phyloP scores from a whole-genome alignment of 2,329 filamentous ascomycete species.

The Peltaster fructicola region DNA sequence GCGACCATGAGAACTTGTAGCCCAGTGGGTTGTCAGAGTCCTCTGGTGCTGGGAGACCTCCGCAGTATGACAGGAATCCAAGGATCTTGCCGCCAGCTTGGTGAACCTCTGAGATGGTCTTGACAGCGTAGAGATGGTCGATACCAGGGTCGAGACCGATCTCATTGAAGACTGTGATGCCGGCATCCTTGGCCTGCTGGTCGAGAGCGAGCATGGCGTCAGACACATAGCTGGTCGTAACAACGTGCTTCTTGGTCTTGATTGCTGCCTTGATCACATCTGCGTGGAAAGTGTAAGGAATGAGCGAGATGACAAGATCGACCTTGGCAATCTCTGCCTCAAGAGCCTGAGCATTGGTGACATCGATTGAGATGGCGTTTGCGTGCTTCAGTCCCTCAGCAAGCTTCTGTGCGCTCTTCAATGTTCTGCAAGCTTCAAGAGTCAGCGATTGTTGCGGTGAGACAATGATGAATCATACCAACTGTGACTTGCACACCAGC shows the following conservation, averaged over 20 bases:
- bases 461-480: conserved; percentile 21
- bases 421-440: conserved; percentile 56
- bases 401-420: conserved; percentile 60
- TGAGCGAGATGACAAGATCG: conserved; percentile 39
- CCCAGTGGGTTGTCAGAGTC: conserved; percentile 75
- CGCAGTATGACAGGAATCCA: conserved; percentile 70
- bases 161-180: conserved; percentile 96
- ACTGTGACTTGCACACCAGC: conserved; percentile 40
- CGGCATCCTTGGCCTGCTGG: conserved; percentile 64
- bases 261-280: conserved; percentile 87
- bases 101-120: conserved; percentile 81
- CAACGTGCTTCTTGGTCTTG: conserved; percentile 83
- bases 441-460: background rate
- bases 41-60: conserved; percentile 52
- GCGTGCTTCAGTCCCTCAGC: conserved; percentile 54
- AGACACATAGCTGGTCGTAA: conserved; percentile 86
- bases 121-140: conserved; percentile 65
- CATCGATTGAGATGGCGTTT: conserved; percentile 66
- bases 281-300: conserved; percentile 82
- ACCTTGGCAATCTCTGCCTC: conserved; percentile 66
- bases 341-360: conserved; percentile 56
- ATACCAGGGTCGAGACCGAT: conserved; percentile 62
- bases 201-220: conserved; percentile 86
- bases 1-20: conserved; percentile 71
- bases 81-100: conserved; percentile 67